These are phyloP conservation scores for Medicago lupulina DNA, from an alignment of 306 rosid species.

Conservation along the genomic window DNA sequence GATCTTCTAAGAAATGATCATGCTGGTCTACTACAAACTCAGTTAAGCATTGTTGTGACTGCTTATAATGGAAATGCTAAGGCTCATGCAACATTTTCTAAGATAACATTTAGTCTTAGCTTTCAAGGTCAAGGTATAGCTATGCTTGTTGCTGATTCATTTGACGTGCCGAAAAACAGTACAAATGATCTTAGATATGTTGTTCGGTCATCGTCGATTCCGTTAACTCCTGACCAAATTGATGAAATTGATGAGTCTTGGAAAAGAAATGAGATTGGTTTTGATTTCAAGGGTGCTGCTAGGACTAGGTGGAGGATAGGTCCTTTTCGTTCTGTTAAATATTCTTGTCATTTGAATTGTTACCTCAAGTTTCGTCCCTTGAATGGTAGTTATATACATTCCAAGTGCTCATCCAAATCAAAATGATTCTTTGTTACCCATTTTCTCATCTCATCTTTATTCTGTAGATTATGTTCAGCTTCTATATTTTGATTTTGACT, in stretches of 20 bases:
- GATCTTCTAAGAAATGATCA: constrained; percentile 52
- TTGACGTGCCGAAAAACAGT: constrained; percentile 65
- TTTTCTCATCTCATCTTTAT: constrained; percentile 11
- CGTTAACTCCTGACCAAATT: constrained; percentile 57
- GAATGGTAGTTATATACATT: constrained; percentile 62
- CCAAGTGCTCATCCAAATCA: constrained; percentile 65
- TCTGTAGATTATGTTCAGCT: background rate
- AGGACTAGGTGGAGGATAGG: constrained; percentile 75
- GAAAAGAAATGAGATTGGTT: constrained; percentile 57
- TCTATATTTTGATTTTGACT: no score
- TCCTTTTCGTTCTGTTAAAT: constrained; percentile 65
- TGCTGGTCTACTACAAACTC: constrained; percentile 64
- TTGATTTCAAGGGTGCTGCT: constrained; percentile 63
- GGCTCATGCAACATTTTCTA: constrained; percentile 77
- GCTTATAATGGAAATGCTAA: constrained; percentile 75
- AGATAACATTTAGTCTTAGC: constrained; percentile 54
- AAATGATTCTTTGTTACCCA: constrained; percentile 47
- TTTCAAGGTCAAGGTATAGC: constrained; percentile 63
- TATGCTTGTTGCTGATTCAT: constrained; percentile 51
- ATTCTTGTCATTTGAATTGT: constrained; percentile 60
- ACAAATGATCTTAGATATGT: constrained; percentile 51
- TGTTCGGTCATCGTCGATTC: constrained; percentile 60
- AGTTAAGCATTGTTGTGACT: constrained; percentile 54
- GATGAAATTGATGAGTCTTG: constrained; percentile 52
- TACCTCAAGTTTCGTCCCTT: constrained; percentile 61